phyloP scores from a whole-genome alignment of 495 filamentous ascomycete species.

The Cercophora newfieldiana region DNA sequence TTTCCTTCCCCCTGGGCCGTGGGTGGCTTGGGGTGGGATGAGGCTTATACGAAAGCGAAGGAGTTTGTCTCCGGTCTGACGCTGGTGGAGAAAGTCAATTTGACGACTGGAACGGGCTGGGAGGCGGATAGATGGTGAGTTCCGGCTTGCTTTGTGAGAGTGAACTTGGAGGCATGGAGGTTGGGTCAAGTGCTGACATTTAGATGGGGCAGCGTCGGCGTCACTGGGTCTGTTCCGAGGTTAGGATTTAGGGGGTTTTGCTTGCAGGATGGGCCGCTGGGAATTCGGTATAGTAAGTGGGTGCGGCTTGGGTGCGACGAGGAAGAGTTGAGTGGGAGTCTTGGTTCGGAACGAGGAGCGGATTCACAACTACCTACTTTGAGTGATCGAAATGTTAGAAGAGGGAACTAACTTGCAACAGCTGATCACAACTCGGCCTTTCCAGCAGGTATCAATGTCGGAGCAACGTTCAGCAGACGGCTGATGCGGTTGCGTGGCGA shows the following conservation, averaged over 20 bases:
- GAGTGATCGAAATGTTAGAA: neutral
- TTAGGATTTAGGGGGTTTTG: constrained; percentile 50
- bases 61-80: constrained; percentile 73
- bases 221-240: constrained; percentile 57
- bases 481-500: constrained; percentile 61
- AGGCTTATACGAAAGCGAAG: constrained; percentile 75
- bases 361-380: no score
- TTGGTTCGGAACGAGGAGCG: no score
- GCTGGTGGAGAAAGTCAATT: constrained; percentile 81
- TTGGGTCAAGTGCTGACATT: neutral
- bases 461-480: constrained; percentile 69
- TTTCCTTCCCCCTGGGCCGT: constrained; percentile 77
- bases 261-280: constrained; percentile 51
- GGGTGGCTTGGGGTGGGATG: constrained; percentile 67
- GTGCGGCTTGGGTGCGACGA: neutral
- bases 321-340: no score
- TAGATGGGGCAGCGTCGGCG: constrained; percentile 61
- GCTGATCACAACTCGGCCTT: constrained; percentile 66
- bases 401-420: constrained; percentile 12
- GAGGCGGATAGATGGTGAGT: constrained; percentile 54
- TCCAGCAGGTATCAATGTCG: constrained; percentile 72
- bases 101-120: constrained; percentile 80
- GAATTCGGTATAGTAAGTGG: constrained; percentile 42
- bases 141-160: neutral
- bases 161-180: neutral